Base-by-base conservation (phyloP, 2,329 filamentous ascomycete genomes). In the Apiospora aurea region DNA sequence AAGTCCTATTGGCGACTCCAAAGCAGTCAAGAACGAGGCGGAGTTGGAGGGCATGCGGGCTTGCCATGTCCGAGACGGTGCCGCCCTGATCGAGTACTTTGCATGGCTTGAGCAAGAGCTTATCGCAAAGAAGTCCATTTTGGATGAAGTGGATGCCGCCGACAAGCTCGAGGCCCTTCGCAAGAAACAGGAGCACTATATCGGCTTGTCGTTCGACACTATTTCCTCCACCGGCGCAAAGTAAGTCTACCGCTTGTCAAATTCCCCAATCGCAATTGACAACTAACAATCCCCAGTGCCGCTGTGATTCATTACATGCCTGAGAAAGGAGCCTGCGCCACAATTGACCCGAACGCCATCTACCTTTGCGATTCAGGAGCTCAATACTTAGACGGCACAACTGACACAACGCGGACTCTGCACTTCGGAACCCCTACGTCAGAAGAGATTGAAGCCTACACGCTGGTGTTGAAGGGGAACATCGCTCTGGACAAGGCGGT, bases 321-420 rank as follows among this genome's bases (percentile, higher is more conserved):
- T 0, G 94, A 97, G 79, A 90, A 89, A 71, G 94, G 93, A 26
- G 92, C 87, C 74, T 98, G 96, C 82, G 89, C 95, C 11, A 85
- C 89, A 41, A 94, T 99, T 76, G 94, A 99, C 76, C 94, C 94
- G 0, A 90, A 91, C 8, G 91, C 92, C 18, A 90, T 99, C 72
- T 99, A 99, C 79, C 90, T 99, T 2, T 99, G 96, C 80, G 96
- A 99, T 82, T 98, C 96, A 29, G 96, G 96, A 29, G 96, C 94
- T n/a, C 96, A 99, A 81, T 99, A 96, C 78, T 87, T 93, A 2
- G 96, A 99, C 80, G 96, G 96, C 71, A 99, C 96, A 0, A 99
- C 96, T 0, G 96, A 99, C 79, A 97, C 94, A 0, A 99, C 96
- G 6, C 89, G 96, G 57, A 99, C 96, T 0, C 85, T 97, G 51